Conservation (phyloP, 108 stramenopile genomes). For the Phaeodactylum tricornutum region DNA sequence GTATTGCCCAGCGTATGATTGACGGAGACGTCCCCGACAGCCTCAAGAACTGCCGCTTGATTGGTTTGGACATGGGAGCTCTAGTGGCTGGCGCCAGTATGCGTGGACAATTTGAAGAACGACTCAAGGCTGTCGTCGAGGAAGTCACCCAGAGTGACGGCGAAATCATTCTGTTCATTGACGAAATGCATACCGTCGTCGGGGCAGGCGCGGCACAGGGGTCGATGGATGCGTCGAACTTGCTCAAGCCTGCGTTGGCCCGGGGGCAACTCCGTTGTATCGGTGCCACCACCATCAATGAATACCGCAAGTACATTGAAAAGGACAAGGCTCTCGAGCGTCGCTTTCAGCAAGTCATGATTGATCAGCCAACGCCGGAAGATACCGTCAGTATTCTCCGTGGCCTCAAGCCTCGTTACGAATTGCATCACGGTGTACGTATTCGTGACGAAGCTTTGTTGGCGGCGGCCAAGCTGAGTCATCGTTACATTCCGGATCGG, state of each 20-base stretch:
- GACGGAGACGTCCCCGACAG: conserved; percentile 84
- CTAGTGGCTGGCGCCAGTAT: conserved; percentile 97
- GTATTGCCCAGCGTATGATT: conserved; percentile 83
- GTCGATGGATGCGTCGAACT: conserved; percentile 97
- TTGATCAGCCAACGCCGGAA: conserved; percentile 92
- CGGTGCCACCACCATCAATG: conserved; percentile 96
- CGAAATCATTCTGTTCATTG: conserved; percentile 95
- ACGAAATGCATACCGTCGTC: conserved; percentile 98
- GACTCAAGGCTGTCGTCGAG: conserved; percentile 96
- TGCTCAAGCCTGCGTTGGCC: conserved; percentile 96
- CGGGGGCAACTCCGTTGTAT: conserved; percentile 95
- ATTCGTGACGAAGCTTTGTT: conserved; percentile 96
- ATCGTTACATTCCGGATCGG: conserved; percentile 97
- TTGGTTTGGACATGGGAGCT: conserved; percentile 94
- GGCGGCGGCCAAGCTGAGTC: conserved; percentile 91
- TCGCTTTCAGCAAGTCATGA: conserved; percentile 96
- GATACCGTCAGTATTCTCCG: conserved; percentile 97
- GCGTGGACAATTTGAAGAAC: conserved; percentile 99
- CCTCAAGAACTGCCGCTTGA: conserved; percentile 70
- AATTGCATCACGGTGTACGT: conserved; percentile 94
- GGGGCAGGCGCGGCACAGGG: conserved; percentile 90
- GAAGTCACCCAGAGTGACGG: conserved; percentile 93
- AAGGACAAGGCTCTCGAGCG: conserved; percentile 98
- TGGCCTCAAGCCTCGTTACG: conserved; percentile 94
- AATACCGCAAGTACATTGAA: conserved; percentile 96